These are phyloP conservation scores for Cucurbita argyrosperma DNA, from an alignment of 306 rosid species.

Conservation along the genomic window DNA sequence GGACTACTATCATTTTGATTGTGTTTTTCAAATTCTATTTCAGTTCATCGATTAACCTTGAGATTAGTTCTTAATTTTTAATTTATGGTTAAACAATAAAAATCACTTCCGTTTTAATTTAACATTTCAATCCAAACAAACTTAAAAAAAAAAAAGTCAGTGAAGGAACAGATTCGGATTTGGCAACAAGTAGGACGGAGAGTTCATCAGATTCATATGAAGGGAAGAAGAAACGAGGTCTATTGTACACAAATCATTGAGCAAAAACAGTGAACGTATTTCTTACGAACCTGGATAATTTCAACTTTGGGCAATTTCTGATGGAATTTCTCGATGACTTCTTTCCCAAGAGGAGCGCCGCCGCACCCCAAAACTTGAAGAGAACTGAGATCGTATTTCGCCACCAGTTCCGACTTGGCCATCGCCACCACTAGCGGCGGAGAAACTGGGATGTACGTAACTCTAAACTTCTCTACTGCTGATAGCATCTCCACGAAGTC, in stretches of 20 bases:
- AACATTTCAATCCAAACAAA: not conserved
- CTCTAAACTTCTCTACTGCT: constrained; percentile 43
- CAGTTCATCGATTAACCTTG: too few species aligned
- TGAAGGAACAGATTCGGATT: not conserved
- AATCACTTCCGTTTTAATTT: too few species aligned
- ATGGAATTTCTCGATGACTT: constrained; percentile 30
- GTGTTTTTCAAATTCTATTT: too few species aligned
- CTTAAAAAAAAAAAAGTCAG: not conserved
- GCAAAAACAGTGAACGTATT: not conserved
- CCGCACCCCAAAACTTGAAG: constrained; percentile 32
- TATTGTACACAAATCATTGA: not conserved
- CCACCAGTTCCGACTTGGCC: constrained; percentile 39
- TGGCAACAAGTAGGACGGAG: not conserved
- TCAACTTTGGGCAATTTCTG: constrained; percentile 40
- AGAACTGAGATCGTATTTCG: constrained; percentile 56
- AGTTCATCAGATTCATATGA: not conserved
- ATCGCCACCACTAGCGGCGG: constrained; percentile 71
- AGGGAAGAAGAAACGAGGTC: not conserved
- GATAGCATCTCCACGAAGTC: constrained; percentile 47
- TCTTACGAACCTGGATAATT: constrained; percentile 30
- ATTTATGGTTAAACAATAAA: too few species aligned
- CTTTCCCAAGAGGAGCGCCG: constrained; percentile 73
- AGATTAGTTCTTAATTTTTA: too few species aligned
- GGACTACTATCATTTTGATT: too few species aligned
- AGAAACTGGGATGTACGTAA: constrained; percentile 53